Evolutionary conservation across 2,329 filamentous ascomycete genomes (phyloP).

Genomic region (Anthostomella pinea): DNA sequence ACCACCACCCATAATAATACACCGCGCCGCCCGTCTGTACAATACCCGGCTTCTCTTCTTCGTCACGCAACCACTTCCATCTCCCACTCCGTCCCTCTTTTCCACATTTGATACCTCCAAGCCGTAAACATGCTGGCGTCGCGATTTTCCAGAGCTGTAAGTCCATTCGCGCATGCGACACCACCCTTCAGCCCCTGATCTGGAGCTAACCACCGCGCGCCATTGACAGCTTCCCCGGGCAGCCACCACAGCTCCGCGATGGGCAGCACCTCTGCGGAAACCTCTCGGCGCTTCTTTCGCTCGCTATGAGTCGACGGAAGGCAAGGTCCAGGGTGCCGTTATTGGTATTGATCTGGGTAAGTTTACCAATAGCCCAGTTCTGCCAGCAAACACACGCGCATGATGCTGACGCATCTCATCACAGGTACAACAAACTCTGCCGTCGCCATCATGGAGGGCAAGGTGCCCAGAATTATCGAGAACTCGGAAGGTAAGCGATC

Average conservation of each 20-base stretch:
- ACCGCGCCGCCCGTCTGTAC: constrained; percentile 22
- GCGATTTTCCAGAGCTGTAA: constrained; percentile 72
- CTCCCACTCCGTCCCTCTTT: constrained; percentile 31
- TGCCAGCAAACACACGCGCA: constrained; percentile 2
- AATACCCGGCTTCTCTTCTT: constrained; percentile 30
- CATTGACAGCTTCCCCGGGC: constrained; percentile 71
- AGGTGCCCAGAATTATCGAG: constrained; percentile 92
- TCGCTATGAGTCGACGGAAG: constrained; percentile 74
- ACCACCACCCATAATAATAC: constrained; percentile 18
- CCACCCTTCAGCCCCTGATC: constrained; percentile 16
- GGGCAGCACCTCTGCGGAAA: constrained; percentile 64
- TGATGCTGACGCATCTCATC: constrained; percentile 8
- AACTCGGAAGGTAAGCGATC: constrained; percentile 78
- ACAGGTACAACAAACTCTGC: constrained; percentile 92
- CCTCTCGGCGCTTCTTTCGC: constrained; percentile 71
- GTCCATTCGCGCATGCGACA: constrained; percentile 34
- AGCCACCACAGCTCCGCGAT: constrained; percentile 64
- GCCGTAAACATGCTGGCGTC: constrained; percentile 66
- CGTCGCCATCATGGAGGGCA: constrained; percentile 96
- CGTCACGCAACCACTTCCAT: constrained; percentile 28
- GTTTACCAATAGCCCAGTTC: constrained; percentile 28
- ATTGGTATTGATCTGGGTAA: constrained; percentile 97
- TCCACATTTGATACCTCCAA: constrained; percentile 22
- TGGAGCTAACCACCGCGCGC: constrained; percentile 12
- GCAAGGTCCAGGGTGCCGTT: constrained; percentile 91